phyloP scores from a whole-genome alignment of 148 eudicot genomes.

The Camellia lanceoleosa region DNA sequence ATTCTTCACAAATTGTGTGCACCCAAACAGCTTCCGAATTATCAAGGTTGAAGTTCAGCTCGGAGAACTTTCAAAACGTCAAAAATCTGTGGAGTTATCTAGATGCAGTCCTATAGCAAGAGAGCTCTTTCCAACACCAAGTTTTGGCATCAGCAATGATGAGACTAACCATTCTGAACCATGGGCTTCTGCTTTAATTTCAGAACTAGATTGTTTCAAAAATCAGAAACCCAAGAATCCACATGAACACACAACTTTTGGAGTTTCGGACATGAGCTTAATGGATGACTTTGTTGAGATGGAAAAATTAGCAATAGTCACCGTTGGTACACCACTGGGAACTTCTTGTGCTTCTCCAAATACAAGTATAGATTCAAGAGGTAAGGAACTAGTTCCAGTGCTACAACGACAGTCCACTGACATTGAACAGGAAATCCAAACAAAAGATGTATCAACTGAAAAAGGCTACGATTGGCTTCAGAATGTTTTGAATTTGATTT shows the following conservation, averaged over 20 bases:
- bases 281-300: conserved; percentile 57
- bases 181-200: conserved; percentile 38
- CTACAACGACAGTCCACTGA: conserved; percentile 17
- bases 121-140: conserved; percentile 10
- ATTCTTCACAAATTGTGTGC: conserved; percentile 29
- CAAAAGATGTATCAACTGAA: background rate
- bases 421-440: conserved; percentile 8
- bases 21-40: conserved; percentile 36
- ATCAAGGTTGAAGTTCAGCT: conserved; percentile 45
- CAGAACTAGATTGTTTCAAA: conserved; percentile 37
- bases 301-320: conserved; percentile 59
- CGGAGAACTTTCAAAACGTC: conserved; percentile 30
- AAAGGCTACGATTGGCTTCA: conserved; percentile 50
- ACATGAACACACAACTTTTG: conserved; percentile 23
- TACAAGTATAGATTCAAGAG: conserved; percentile 16
- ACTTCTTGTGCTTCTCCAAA: conserved; percentile 20
- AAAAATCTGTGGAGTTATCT: conserved; percentile 30
- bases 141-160: conserved; percentile 3
- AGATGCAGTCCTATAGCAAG: conserved; percentile 7
- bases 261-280: conserved; percentile 39
- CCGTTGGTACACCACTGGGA: conserved; percentile 20
- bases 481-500: conserved; percentile 43
- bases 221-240: conserved; percentile 18
- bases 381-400: conserved; percentile 40
- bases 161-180: conserved; percentile 30